Evolutionary conservation across 2,329 filamentous ascomycete species (phyloP), one percentile per base, ranked within the genome.

Genomic region (Nannizziopsis barbatae): DNA sequence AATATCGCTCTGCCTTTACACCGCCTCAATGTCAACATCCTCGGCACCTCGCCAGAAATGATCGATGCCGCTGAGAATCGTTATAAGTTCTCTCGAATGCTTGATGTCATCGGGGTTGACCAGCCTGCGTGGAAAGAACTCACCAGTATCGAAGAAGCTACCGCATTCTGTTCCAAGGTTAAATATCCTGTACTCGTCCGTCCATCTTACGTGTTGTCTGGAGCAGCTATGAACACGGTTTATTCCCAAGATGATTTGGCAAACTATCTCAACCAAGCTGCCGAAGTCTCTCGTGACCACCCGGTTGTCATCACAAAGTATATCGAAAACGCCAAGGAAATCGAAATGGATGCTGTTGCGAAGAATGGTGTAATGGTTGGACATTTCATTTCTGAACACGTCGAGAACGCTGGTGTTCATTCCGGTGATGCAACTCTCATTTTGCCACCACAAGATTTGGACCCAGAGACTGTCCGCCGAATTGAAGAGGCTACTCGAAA

Each of bases 221-320:
- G 92, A 56, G 92, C 92, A 42, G 92, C 92, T 14, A 98, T 98
- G 92, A 98, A 96, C 74, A 96, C 92, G 0, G 92, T 96, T 32
- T 96, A 96, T 72, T 95, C 90, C 0, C 82, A 93, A 71, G 84
- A 90, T 63, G 92, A 96, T 64, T 73, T 98, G 50, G 85, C 86
- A 59, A 83, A 76, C 60, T 96, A 93, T 67, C 75, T 98, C 39
- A 79, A 85, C 55, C 90, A 96, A 69, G 92, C 92, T 47, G 86
- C 79, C 5, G 89, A 94, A 56, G 92, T 98, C 41, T 96, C 92
- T 5, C 81, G 86, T 53, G 90, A 96, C 53, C 86, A 96, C 65
- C 92, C 92, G 0, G 92, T 98, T 9, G 92, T 98, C 53, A 96
- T 98, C 62, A 96, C 90, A 52, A 98, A 98, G 72, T 98, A 96